Evolutionary conservation across 1,139 yeast genomes (phyloP).

Genomic region (Taphrina wiesneri): DNA sequence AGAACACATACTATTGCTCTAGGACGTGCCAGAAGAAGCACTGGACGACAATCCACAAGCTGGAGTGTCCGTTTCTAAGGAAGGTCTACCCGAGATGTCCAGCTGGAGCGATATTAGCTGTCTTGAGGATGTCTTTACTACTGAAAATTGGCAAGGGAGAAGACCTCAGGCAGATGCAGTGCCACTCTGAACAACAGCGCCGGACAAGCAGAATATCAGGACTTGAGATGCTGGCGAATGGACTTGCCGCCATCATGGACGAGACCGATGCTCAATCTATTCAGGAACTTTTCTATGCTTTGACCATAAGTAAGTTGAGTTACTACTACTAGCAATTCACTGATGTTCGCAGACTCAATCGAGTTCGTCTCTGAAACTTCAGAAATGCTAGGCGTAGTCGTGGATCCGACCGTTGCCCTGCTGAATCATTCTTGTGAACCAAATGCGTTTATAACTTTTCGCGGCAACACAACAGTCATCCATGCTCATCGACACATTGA

Average conservation of each 20-base stretch:
- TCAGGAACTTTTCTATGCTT: neutral
- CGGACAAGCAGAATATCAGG: neutral
- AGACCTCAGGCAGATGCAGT: neutral
- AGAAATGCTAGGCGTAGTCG: conserved; percentile 44
- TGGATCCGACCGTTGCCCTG: conserved; percentile 49
- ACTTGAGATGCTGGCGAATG: neutral
- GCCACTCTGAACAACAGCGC: neutral
- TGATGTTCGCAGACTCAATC: conserved; percentile 30
- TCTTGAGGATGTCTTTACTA: conserved; percentile 33
- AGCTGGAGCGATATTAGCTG: conserved; percentile 24
- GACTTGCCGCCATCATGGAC: neutral
- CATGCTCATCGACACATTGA: conserved; percentile 42
- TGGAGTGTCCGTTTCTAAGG: conserved; percentile 34
- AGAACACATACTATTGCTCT: conserved; percentile 5
- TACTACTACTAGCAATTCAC: neutral
- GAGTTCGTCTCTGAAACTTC: conserved; percentile 25
- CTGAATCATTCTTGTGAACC: conserved; percentile 47
- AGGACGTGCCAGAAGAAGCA: conserved; percentile 34
- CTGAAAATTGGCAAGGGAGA: neutral
- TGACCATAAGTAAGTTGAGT: neutral
- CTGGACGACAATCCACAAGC: conserved; percentile 34
- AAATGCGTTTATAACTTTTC: conserved; percentile 44
- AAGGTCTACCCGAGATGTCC: conserved; percentile 23
- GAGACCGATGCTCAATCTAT: neutral
- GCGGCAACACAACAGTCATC: conserved; percentile 40